Conservation (phyloP, 768 basidiomycete genomes). For the Melanogaster broomeanus region DNA sequence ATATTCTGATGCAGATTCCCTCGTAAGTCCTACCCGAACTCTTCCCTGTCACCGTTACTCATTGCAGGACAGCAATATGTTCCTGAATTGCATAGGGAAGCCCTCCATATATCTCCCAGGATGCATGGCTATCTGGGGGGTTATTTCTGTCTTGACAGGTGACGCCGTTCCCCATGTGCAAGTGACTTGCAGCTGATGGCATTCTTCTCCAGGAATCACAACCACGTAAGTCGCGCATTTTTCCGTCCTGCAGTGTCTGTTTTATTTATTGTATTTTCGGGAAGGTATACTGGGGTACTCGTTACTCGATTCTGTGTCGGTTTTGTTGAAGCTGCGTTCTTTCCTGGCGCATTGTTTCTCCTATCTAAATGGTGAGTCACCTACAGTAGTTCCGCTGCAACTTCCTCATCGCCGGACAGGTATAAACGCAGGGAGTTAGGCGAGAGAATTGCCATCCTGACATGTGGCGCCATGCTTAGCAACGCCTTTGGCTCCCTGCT, state of each 20-base stretch:
- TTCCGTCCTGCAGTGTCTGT: neutral
- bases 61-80: slow-evolving; percentile 25
- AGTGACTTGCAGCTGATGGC: slow-evolving; percentile 50
- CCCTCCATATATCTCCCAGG: slow-evolving; percentile 29
- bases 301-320: slow-evolving; percentile 44
- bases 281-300: slow-evolving; percentile 24
- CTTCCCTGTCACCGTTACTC: neutral
- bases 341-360: slow-evolving; percentile 31
- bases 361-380: slow-evolving; percentile 41
- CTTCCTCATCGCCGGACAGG: no score
- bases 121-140: slow-evolving; percentile 36
- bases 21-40: slow-evolving; percentile 45
- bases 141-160: slow-evolving; percentile 40
- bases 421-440: slow-evolving; percentile 42
- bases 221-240: neutral
- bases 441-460: slow-evolving; percentile 35
- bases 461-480: slow-evolving; percentile 40
- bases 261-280: neutral
- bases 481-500: slow-evolving; percentile 50
- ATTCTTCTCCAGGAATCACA: neutral
- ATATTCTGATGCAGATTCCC: slow-evolving; percentile 80
- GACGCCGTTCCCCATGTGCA: slow-evolving; percentile 57
- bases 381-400: no score
- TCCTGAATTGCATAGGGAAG: slow-evolving; percentile 31
- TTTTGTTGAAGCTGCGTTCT: slow-evolving; percentile 35